Conservation (phyloP, 176 grass and related monocot genomes). For the Triticum turgidum region DNA sequence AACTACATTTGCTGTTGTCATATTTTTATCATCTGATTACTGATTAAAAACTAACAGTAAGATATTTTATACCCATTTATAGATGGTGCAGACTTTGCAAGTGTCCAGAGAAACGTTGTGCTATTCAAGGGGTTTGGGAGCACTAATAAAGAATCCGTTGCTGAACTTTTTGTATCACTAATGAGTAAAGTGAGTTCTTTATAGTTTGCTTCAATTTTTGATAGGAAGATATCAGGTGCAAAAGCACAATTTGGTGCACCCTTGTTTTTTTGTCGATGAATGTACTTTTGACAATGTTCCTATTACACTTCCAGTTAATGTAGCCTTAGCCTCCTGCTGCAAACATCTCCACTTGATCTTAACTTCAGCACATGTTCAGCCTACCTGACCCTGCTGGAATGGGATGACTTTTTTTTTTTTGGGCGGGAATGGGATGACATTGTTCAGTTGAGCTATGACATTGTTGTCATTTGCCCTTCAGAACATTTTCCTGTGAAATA, state of each 20-base stretch:
- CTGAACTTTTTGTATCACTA: constrained; percentile 80
- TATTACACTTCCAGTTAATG: constrained; percentile 15
- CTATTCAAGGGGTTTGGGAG: constrained; percentile 65
- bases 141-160: constrained; percentile 81
- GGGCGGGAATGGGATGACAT: background rate
- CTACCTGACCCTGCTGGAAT: background rate
- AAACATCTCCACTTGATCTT: background rate
- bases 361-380: background rate
- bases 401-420: background rate
- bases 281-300: background rate
- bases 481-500: background rate
- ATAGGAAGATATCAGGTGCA: background rate
- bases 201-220: constrained; percentile 29
- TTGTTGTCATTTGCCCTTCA: background rate
- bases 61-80: constrained; percentile 15
- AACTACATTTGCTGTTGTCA: constrained; percentile 5
- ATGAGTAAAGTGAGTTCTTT: constrained; percentile 70
- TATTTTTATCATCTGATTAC: background rate
- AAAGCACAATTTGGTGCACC: background rate
- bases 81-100: constrained; percentile 66
- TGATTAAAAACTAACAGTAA: constrained; percentile 21
- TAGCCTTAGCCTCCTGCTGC: background rate
- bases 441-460: constrained; percentile 3
- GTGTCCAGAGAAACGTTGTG: constrained; percentile 44
- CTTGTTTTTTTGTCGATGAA: background rate